A percentile compares a stretch with the other conserved stretches of the same genome.
Conservation (phyloP, 2,329 filamentous ascomycete species). For the Talaromyces sp. region DNA sequence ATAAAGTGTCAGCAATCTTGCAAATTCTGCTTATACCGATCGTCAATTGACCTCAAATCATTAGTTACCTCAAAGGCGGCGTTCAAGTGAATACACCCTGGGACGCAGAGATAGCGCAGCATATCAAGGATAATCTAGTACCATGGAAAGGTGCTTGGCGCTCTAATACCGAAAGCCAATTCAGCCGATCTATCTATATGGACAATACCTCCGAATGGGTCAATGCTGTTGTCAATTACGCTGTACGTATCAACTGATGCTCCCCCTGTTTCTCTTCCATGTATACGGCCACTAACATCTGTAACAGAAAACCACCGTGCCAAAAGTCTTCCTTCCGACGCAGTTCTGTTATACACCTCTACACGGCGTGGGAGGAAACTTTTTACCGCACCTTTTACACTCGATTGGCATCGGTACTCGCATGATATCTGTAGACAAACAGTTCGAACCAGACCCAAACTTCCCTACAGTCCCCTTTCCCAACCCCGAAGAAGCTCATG, state of each 20-base stretch:
- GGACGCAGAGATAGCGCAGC: conserved; percentile 55
- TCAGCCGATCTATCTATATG: conserved; percentile 33
- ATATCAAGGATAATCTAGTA: conserved; percentile 54
- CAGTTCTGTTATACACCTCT: conserved; percentile 44
- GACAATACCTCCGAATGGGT: conserved; percentile 30
- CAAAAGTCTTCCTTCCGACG: conserved; percentile 26
- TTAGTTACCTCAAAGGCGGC: conserved; percentile 58
- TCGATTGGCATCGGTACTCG: conserved; percentile 30
- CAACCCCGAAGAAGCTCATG: conserved; percentile 63
- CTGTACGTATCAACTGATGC: neutral
- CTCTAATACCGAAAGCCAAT: conserved; percentile 29
- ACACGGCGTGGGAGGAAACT: conserved; percentile 38
- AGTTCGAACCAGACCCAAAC: conserved; percentile 58
- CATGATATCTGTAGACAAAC: conserved; percentile 39
- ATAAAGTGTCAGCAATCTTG: conserved; percentile 52
- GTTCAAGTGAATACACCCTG: conserved; percentile 64
- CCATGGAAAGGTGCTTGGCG: conserved; percentile 47
- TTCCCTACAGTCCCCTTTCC: conserved; percentile 63
- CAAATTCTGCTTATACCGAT: neutral
- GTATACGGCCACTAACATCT: neutral
- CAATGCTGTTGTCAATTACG: conserved; percentile 13
- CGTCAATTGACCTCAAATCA: conserved; percentile 22
- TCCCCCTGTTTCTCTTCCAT: neutral
- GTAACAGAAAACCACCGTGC: conserved; percentile 30
- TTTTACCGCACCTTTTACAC: conserved; percentile 33